Evolutionary conservation across 306 rosid genomes (phyloP).

Genomic region (Rubus parviflorus): DNA sequence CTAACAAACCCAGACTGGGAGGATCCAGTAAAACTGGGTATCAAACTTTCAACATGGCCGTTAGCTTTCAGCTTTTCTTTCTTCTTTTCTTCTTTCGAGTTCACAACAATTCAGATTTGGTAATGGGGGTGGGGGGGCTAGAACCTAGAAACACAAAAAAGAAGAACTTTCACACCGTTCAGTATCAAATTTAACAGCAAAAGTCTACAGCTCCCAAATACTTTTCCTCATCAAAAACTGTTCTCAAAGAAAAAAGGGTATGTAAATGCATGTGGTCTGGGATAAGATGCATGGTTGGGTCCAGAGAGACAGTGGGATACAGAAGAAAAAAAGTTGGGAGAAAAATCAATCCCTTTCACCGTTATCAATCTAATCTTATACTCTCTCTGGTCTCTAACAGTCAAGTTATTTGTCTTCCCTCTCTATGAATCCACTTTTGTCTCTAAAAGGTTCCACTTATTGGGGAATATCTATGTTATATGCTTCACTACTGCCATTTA

Average conservation of each 20-base stretch:
- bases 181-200: slow-evolving; percentile 29
- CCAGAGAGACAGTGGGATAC: slow-evolving; percentile 31
- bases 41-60: neutral
- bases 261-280: slow-evolving; percentile 39
- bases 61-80: neutral
- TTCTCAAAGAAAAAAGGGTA: slow-evolving; percentile 11
- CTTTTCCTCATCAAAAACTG: slow-evolving; percentile 13
- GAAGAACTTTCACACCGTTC: slow-evolving; percentile 31
- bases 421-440: slow-evolving; percentile 40
- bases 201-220: slow-evolving; percentile 12
- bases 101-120: slow-evolving; percentile 1
- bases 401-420: slow-evolving; percentile 14
- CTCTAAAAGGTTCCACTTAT: slow-evolving; percentile 54
- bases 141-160: slow-evolving; percentile 25
- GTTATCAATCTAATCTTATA: slow-evolving; percentile 42
- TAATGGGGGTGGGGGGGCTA: slow-evolving; percentile 3
- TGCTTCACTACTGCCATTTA: slow-evolving; percentile 15
- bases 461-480: slow-evolving; percentile 47
- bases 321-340: slow-evolving; percentile 28
- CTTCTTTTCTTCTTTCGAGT: slow-evolving; percentile 3
- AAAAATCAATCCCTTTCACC: slow-evolving; percentile 34
- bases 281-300: slow-evolving; percentile 32
- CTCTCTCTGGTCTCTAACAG: neutral
- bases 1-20: slow-evolving; percentile 27
- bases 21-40: slow-evolving; percentile 12